Percentiles rank a stretch among this genome's conserved stretches.
These are phyloP conservation scores for Amylostereum areolatum DNA, from an alignment of 1,284 basidiomycete genomes.

Conservation along the genomic window DNA sequence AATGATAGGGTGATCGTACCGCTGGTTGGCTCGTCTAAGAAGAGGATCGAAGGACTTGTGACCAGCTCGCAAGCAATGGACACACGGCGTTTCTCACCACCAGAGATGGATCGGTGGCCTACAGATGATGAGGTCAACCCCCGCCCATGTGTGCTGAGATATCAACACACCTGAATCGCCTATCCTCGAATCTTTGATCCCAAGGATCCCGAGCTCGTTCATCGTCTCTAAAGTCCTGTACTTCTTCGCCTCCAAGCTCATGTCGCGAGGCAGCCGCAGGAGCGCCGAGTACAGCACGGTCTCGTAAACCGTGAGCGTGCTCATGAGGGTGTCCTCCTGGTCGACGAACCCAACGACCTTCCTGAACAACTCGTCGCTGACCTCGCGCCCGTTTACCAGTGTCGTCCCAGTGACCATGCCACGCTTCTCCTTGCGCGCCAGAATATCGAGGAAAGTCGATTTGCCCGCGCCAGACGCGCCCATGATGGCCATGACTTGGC, in stretches of 20 bases:
- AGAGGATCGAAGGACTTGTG: slow-evolving; percentile 91
- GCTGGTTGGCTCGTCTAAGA: slow-evolving; percentile 95
- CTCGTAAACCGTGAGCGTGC: slow-evolving; percentile 96
- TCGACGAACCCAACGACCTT: slow-evolving; percentile 92
- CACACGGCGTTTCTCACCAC: slow-evolving; percentile 93
- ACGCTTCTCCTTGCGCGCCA: slow-evolving; percentile 85
- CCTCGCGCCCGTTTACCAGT: slow-evolving; percentile 82
- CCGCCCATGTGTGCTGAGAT: too few relatives aligned
- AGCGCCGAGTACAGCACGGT: slow-evolving; percentile 93
- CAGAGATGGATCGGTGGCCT: slow-evolving; percentile 85
- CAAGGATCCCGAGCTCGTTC: slow-evolving; percentile 90
- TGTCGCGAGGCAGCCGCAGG: slow-evolving; percentile 85
- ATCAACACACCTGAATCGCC: slow-evolving; percentile 67
- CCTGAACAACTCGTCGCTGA: slow-evolving; percentile 74
- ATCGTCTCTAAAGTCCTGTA: slow-evolving; percentile 93
- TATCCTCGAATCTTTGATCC: slow-evolving; percentile 87
- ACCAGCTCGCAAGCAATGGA: slow-evolving; percentile 99
- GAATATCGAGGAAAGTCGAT: slow-evolving; percentile 92
- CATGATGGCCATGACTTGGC: slow-evolving; percentile 92
- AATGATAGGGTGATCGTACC: slow-evolving; percentile 36
- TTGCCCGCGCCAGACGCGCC: slow-evolving; percentile 96
- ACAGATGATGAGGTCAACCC: slow-evolving; percentile 5
- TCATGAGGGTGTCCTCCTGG: slow-evolving; percentile 96
- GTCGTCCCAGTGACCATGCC: slow-evolving; percentile 73
- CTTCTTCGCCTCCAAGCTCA: slow-evolving; percentile 92